phyloP scores from a whole-genome alignment of 768 basidiomycete genomes.

The Chalciporus piperatus region DNA sequence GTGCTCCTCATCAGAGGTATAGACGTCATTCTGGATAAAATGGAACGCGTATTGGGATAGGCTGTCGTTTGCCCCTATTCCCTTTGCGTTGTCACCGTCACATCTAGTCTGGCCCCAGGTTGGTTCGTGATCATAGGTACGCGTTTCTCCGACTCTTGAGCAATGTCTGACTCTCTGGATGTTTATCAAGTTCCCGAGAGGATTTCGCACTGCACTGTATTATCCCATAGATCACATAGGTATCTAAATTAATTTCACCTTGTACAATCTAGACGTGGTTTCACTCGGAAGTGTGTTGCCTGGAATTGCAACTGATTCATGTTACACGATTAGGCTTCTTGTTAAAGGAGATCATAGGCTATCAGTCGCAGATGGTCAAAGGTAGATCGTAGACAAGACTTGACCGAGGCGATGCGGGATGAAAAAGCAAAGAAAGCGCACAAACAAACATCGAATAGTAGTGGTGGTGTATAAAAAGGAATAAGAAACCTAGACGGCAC shows the following conservation, averaged over 20 bases:
- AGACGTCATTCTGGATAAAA: slow-evolving; percentile 60
- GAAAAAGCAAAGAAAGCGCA: slow-evolving; percentile 11
- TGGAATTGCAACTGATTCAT: neutral
- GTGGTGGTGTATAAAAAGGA: slow-evolving; percentile 30
- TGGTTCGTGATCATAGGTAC: neutral
- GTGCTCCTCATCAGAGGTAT: slow-evolving; percentile 59
- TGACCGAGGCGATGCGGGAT: neutral
- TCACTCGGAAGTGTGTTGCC: neutral
- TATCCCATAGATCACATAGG: neutral
- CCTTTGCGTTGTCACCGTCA: neutral
- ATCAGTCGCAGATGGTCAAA: slow-evolving; percentile 9
- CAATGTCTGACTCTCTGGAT: neutral
- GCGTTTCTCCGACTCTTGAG: neutral
- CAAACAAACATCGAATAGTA: slow-evolving; percentile 2
- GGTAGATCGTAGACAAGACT: neutral
- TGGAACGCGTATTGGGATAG: slow-evolving; percentile 52
- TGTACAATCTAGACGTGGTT: neutral
- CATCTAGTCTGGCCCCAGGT: neutral
- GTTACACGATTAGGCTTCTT: slow-evolving; percentile 15
- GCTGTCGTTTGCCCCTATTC: neutral
- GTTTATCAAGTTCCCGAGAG: neutral
- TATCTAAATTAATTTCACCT: neutral
- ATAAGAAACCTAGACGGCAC: slow-evolving; percentile 26
- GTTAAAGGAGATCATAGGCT: slow-evolving; percentile 20
- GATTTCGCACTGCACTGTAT: neutral